Evolutionary conservation across 2,329 filamentous ascomycete species (phyloP), one percentile per base, ranked within the genome.

Genomic region (Hymenoscyphus fraxineus): DNA sequence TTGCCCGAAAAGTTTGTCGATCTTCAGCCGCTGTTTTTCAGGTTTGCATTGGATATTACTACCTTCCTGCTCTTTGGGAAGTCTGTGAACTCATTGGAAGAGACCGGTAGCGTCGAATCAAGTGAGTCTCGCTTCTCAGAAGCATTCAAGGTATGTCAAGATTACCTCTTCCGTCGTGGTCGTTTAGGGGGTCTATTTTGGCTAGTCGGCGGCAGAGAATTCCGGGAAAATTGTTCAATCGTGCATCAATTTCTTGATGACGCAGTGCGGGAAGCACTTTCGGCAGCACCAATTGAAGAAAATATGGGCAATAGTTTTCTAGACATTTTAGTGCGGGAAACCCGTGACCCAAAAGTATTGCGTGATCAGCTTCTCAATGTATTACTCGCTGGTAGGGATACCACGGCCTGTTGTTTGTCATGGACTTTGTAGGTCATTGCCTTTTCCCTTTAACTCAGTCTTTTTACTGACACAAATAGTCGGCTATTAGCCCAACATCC

Each of bases 1-100:
- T 55, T 64, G 1, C 16, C 16, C 13, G 39, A 60, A 15, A 60
- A 68, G 1, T 51, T 69, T 5, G 51, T 75, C 13, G 74, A 79
- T 64, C 64, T 80, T 0, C 72, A 78, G 62, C 74, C 76, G 0
- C 68, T 79, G 0, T 79, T 80, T 1, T 85, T 86, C 71, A 77
- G 78, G 58, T 74, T 85, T 35, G 86, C 84, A 0, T 77, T 87
- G 19, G 83, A 87, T 65, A 81, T 80, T 0, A 81, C 83, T 0
- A 87, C 83, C 0, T 81, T 82, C 54, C 82, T 87, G 62, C 74
- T 88, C 2, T 85, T 87, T 62, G 84, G 85, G 16, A 76, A 82
- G 66, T 80, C 78, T 22, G 67, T 73, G 9, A 68, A 75, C 61
- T 72, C 67, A 22, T 62, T 72, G 58, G 35, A 55, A 55, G 59